Base-by-base conservation (phyloP, 495 filamentous ascomycete genomes). In the Hypoxylon fuscum region DNA sequence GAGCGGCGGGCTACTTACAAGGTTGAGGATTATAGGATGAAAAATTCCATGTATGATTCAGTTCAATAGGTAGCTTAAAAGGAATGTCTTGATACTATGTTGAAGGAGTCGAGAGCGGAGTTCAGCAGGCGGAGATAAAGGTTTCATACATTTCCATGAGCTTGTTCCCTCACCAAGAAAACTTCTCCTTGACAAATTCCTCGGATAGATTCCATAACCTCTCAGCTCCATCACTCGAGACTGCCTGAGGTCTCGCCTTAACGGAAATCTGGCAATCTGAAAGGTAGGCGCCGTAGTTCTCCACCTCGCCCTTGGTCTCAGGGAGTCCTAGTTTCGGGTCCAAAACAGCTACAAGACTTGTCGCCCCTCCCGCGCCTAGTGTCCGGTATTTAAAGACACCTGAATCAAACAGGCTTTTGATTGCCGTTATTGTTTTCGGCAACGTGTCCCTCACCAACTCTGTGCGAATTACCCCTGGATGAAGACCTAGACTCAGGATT, bases 151-250 rank as follows among this genome's bases (percentile, higher is more conserved):
- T 8, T 27, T 27, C 25, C 32, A 29, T 9, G 9, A 29, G 5
- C 27, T n/a, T 25, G 11, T 22, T 10, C 20, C 18, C 32, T 51
- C 11, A 59, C 62, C 62, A 65, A 49, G 43, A 18, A 23, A 83
- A 83, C 37, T 68, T 73, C 71, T 83, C 66, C 38, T 78, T 77
- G 32, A 82, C 79, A 53, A 85, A 42, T 55, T 77, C 70, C 68
- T 86, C 82, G 18, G 77, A 79, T 12, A 79, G 12, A 14, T 66
- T 62, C 81, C 81, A 83, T 11, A 85, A 66, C 63, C 64, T 78
- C 45, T 81, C 83, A 3, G 81, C 84, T n/a, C 72, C 70, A 4
- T 70, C 69, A 20, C 37, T 71, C 54, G 72, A 76, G 40, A 55
- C 62, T 35, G 68, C 59, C 23, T 66, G 44, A 6, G 68, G 51